A percentile compares a stretch with the other conserved stretches of the same genome.
Conservation (phyloP, 805 yeast species). For the Jamesozyma rosinii region DNA sequence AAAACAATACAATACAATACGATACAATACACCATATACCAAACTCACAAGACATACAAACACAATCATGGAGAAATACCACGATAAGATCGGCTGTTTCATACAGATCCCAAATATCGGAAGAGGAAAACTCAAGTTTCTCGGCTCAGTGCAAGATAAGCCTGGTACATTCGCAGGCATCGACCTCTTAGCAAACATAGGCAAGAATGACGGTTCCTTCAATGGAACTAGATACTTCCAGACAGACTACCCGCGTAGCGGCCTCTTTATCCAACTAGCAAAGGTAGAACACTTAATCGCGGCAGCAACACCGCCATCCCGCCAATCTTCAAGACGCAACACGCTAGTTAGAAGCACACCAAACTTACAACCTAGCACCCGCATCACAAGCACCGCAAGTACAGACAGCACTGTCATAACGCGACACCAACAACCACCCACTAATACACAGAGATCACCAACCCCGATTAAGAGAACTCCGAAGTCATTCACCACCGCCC, state of each 20-base stretch:
- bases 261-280: constrained; percentile 62
- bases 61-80: constrained; percentile 10
- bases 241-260: constrained; percentile 55
- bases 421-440: constrained; percentile 5
- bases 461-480: constrained; percentile 21
- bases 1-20: too few relatives aligned
- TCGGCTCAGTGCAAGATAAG: constrained; percentile 67
- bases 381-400: constrained; percentile 13
- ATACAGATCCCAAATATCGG: constrained; percentile 60
- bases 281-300: constrained; percentile 27
- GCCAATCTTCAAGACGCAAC: constrained; percentile 10
- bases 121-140: constrained; percentile 55
- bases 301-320: constrained; percentile 4
- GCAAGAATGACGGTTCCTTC: constrained; percentile 81
- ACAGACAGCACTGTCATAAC: constrained; percentile 9
- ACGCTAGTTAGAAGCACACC: constrained; percentile 4
- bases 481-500: background rate
- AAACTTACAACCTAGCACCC: background rate
- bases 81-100: constrained; percentile 24
- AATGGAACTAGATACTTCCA: constrained; percentile 62
- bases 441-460: constrained; percentile 10
- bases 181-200: constrained; percentile 60
- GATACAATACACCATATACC: too few relatives aligned
- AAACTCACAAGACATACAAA: background rate
- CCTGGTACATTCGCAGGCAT: constrained; percentile 78